Evolutionary conservation across 192 early-diverging fungal genomes (phyloP), one percentile per base, ranked within the genome.

Genomic region (Chytriomyces sp.): DNA sequence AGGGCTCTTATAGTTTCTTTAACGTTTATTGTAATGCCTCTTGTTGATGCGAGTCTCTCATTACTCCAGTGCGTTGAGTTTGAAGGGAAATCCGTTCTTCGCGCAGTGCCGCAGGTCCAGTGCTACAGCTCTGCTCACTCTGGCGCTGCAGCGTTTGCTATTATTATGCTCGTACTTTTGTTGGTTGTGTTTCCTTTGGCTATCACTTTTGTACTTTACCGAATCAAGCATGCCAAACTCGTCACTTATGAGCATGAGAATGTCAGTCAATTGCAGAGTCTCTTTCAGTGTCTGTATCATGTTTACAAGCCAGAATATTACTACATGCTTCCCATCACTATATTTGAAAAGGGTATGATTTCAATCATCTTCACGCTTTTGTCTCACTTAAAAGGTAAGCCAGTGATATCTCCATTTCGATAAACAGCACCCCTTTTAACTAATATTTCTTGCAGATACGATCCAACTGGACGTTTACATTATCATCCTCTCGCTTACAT

Each of bases 21-120:
- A 22, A 60, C 58, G 8, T 60, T 71, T 52, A 40, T 60, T 19
- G 19, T 71, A 2, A 71, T 71, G 69, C 69, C 69, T 22, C 55
- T 71, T 14, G 38, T 71, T 22, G 69, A 71, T 28, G 33, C 55
- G 12, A 59, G 56, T 22, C 26, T 71, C 25, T 44, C 28, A 28
- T 10, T 71, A 33, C 38, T 71, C 4, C 49, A 71, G 39, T 71
- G 69, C 55, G 14, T 31, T 5, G 25, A 5, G 0, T 17, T 71
- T 28, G 5, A 32, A n/a, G 56, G 58, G 5, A 4, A 28, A 28
- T 31, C n/a, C 5, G 69, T 71, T 60, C 38, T 71, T 10, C 25
- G 17, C n/a, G 22, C 17, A 3, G 67, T 32, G 5, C 55, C 67
- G 17, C 10, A 44, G 3, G 38, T 70, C 28, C 28, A n/a, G 8